phyloP scores from a whole-genome alignment of 371 early-diverging fungal species.

The Lichtheimia ramosa region DNA sequence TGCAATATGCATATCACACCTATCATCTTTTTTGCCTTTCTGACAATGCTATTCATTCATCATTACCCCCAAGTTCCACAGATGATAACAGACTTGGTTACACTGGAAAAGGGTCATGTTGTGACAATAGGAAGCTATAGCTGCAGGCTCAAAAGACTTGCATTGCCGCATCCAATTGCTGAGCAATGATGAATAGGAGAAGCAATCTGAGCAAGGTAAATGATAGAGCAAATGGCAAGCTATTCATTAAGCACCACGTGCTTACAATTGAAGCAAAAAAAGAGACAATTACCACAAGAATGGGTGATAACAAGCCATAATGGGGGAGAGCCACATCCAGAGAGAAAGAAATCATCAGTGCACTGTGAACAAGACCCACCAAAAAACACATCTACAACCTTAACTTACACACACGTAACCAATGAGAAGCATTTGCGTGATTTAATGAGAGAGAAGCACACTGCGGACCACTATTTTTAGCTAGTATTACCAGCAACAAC shows the following conservation, averaged over 20 bases:
- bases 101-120: no score
- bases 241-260: neutral
- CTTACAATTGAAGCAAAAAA: neutral
- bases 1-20: no score
- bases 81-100: no score
- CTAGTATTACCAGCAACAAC: neutral
- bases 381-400: no score
- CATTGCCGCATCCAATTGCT: no score
- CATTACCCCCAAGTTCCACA: neutral
- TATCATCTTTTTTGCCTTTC: neutral
- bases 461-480: slow-evolving; percentile 9
- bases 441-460: slow-evolving; percentile 1
- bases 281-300: neutral
- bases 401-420: neutral
- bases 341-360: neutral
- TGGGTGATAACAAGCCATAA: neutral
- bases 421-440: slow-evolving; percentile 2
- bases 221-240: no score
- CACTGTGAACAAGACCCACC: neutral
- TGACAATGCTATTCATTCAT: neutral
- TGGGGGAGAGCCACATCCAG: neutral
- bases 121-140: no score
- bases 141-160: no score
- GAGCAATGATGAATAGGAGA: no score
- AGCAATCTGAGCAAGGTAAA: no score